Percentiles rank a stretch among this genome's conserved stretches.
phyloP scores from a whole-genome alignment of 768 basidiomycete species.

The Suillus discolor region DNA sequence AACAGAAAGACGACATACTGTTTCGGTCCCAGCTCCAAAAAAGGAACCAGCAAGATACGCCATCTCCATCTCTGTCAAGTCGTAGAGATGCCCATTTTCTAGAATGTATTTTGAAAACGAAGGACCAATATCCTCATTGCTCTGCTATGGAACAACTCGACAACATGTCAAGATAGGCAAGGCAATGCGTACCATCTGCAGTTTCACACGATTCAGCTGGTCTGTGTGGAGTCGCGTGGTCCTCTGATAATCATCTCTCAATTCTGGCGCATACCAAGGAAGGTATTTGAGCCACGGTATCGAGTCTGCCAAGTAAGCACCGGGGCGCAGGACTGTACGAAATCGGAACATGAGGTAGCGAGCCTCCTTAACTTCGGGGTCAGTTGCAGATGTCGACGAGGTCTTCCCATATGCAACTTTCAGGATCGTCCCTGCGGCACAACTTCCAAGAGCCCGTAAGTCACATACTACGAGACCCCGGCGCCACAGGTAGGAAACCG shows the following conservation, averaged over 20 bases:
- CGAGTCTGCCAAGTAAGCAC: neutral
- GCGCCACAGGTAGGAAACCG: neutral
- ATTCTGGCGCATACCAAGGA: neutral
- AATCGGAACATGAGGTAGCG: neutral
- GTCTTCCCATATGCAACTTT: neutral
- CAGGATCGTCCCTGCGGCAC: neutral
- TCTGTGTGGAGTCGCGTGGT: neutral
- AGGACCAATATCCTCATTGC: neutral
- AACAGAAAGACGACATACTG: neutral
- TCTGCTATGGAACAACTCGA: neutral
- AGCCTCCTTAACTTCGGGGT: neutral
- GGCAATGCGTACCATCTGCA: neutral
- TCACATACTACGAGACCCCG: neutral
- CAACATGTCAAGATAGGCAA: neutral
- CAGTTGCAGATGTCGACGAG: neutral
- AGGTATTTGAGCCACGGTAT: neutral
- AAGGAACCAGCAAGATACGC: neutral
- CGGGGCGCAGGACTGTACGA: neutral
- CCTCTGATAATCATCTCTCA: neutral
- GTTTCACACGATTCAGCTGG: neutral
- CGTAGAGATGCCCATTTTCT: neutral
- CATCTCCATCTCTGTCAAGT: neutral
- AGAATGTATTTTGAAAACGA: neutral
- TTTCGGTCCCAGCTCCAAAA: neutral
- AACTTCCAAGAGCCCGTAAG: neutral